These are phyloP conservation scores for Exophiala xenobiotica DNA, from an alignment of 2,329 filamentous ascomycete species.

Conservation along the genomic window DNA sequence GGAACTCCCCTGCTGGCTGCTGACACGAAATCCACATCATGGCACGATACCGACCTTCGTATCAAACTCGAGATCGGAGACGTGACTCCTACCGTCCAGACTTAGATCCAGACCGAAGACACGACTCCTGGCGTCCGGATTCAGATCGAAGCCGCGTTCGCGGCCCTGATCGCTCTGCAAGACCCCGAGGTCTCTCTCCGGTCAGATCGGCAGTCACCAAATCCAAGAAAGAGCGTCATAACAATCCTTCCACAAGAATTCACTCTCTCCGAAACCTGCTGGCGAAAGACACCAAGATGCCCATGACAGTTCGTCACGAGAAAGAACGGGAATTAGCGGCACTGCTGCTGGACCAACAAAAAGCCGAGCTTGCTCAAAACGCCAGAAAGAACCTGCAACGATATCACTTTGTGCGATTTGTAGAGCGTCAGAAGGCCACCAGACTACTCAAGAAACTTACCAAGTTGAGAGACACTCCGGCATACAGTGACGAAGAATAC, in stretches of 20 bases:
- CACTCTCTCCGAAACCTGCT: constrained; percentile 30
- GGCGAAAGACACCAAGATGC: constrained; percentile 45
- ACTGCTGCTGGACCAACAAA: constrained; percentile 56
- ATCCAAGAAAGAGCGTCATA: constrained; percentile 25
- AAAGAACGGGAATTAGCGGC: constrained; percentile 60
- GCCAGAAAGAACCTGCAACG: constrained; percentile 57
- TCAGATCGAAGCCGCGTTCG: background rate
- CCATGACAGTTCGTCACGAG: constrained; percentile 56
- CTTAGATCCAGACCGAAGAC: background rate
- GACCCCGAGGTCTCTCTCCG: constrained; percentile 1
- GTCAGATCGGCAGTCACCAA: constrained; percentile 20
- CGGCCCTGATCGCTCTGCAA: background rate
- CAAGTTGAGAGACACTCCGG: constrained; percentile 6
- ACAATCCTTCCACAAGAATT: constrained; percentile 30
- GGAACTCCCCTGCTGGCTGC: background rate
- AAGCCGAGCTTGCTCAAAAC: constrained; percentile 49
- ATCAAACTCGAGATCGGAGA: background rate
- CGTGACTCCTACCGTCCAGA: constrained; percentile 2
- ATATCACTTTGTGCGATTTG: constrained; percentile 67
- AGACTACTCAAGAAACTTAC: constrained; percentile 43
- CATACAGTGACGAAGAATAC: constrained; percentile 28
- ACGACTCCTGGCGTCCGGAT: constrained; percentile 2
- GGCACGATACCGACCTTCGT: constrained; percentile 3
- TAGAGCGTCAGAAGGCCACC: constrained; percentile 52
- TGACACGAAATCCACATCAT: too few relatives aligned